Evolutionary conservation across 78 protist genomes (phyloP).

Genomic region (Isochrysis galbana): DNA sequence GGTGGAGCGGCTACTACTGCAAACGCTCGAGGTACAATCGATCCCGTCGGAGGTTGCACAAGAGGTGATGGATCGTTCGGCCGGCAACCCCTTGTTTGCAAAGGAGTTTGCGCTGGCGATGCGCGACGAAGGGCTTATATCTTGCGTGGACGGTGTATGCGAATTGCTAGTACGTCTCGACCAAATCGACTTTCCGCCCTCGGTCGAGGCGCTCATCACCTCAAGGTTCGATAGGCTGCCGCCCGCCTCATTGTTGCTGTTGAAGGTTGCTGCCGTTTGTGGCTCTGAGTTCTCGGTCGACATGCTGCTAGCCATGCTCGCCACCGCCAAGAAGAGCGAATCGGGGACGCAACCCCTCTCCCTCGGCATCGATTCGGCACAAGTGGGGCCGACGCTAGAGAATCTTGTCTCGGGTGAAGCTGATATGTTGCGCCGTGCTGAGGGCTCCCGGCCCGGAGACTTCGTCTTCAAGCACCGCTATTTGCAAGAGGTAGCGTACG

Average conservation of each 20-base stretch:
- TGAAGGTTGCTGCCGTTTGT: neutral
- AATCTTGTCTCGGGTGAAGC: neutral
- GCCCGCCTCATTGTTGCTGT: neutral
- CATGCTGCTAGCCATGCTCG: neutral
- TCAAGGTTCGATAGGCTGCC: neutral
- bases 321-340: neutral
- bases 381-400: neutral
- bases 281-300: neutral
- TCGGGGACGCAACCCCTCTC: neutral
- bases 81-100: neutral
- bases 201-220: slow-evolving; percentile 14
- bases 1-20: neutral
- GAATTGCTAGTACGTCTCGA: neutral
- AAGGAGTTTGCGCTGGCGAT: neutral
- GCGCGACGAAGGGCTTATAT: neutral
- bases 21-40: neutral
- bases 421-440: neutral
- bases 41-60: neutral
- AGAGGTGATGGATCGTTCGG: neutral
- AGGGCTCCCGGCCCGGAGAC: neutral
- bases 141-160: neutral
- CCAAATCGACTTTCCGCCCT: neutral
- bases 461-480: neutral
- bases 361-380: neutral
- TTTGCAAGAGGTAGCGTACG: neutral